phyloP scores from a whole-genome alignment of 2,329 filamentous ascomycete species.

The Ophiostoma piceae region DNA sequence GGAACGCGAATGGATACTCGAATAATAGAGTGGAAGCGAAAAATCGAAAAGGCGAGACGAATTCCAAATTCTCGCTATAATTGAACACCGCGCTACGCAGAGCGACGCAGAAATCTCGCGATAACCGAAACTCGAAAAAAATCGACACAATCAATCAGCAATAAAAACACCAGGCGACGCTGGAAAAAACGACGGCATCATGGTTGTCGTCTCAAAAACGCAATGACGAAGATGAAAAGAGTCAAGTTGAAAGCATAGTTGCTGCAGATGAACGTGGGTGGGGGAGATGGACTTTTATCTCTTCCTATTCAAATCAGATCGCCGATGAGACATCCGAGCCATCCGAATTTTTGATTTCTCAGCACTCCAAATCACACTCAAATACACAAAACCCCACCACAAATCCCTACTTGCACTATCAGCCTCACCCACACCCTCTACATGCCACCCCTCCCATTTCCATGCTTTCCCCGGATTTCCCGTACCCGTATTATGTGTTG shows the following conservation, averaged over 20 bases:
- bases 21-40: not conserved
- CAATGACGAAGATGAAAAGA: constrained; percentile 52
- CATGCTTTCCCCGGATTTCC: constrained; percentile 19
- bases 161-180: not conserved
- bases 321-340: constrained; percentile 22
- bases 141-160: not conserved
- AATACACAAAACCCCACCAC: not conserved
- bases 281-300: constrained; percentile 14
- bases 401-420: not conserved
- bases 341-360: constrained; percentile 23
- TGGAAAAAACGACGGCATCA: not conserved
- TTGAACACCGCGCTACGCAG: not conserved
- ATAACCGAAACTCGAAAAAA: not conserved
- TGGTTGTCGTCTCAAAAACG: too few species aligned
- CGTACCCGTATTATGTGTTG: not conserved
- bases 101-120: not conserved
- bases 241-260: constrained; percentile 44
- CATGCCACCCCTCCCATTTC: not conserved
- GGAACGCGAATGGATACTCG: not conserved
- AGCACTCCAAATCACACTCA: constrained; percentile 19
- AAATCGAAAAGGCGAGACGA: too few species aligned
- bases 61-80: too few species aligned
- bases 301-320: constrained; percentile 15
- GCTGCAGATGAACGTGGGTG: not conserved
- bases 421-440: constrained; percentile 5